Percentiles rank a stretch among this genome's conserved stretches.
These are phyloP conservation scores for Wickerhamiella cacticola DNA, from an alignment of 805 yeast species.

Conservation along the genomic window DNA sequence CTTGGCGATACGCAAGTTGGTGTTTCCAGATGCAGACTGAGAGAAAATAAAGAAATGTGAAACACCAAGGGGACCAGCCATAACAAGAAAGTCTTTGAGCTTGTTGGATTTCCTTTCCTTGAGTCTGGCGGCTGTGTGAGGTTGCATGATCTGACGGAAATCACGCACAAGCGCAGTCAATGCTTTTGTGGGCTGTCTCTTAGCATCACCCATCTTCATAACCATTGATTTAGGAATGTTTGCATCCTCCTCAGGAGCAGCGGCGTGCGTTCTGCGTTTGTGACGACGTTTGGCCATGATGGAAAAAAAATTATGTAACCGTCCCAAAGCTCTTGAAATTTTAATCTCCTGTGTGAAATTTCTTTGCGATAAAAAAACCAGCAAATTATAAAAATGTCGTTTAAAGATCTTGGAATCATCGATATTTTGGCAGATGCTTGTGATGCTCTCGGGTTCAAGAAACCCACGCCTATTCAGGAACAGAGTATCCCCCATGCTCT, in stretches of 20 bases:
- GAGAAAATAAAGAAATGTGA: conserved; percentile 78
- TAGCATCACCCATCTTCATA: conserved; percentile 64
- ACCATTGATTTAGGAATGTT: conserved; percentile 91
- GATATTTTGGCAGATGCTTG: conserved; percentile 58
- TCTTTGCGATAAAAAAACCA: neutral
- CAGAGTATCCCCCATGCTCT: conserved; percentile 86
- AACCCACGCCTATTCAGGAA: conserved; percentile 89
- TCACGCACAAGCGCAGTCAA: conserved; percentile 76
- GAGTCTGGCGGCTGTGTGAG: conserved; percentile 85
- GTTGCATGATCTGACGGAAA: conserved; percentile 84
- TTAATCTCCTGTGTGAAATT: neutral
- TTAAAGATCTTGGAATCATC: conserved; percentile 29
- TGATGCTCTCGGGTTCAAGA: conserved; percentile 55
- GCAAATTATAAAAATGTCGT: conserved; percentile 19
- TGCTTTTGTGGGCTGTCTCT: conserved; percentile 55
- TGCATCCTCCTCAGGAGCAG: conserved; percentile 48
- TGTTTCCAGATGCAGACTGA: conserved; percentile 59
- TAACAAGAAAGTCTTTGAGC: conserved; percentile 87
- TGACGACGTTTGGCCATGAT: conserved; percentile 30
- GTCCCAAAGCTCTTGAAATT: neutral
- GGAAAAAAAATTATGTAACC: conserved; percentile 8
- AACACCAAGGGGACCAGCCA: conserved; percentile 95
- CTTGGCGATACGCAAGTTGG: conserved; percentile 70
- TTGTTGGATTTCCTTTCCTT: conserved; percentile 79
- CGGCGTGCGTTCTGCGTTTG: conserved; percentile 80